phyloP scores from a whole-genome alignment of 805 yeast genomes.

The Isabelozyma rhagii region DNA sequence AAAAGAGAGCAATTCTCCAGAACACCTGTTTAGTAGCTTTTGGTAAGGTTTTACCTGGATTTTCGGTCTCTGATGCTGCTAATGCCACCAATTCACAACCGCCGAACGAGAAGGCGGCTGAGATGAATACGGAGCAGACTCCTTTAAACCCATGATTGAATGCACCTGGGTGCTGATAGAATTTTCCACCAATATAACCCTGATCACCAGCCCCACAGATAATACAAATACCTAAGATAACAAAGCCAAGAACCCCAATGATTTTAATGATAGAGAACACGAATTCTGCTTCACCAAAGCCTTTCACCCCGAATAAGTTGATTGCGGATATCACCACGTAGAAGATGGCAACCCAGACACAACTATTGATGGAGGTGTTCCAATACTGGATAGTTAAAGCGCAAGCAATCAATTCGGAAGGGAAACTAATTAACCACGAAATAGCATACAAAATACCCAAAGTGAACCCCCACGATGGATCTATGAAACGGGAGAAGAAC shows the following conservation, averaged over 20 bases:
- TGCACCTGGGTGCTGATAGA: slow-evolving; percentile 32
- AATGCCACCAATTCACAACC: slow-evolving; percentile 38
- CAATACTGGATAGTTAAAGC: slow-evolving; percentile 35
- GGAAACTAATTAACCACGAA: slow-evolving; percentile 36
- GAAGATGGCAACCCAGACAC: slow-evolving; percentile 35
- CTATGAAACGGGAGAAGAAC: slow-evolving; percentile 35
- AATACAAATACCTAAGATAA: slow-evolving; percentile 31
- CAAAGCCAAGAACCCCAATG: slow-evolving; percentile 34
- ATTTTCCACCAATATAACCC: slow-evolving; percentile 30
- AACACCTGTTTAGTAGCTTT: slow-evolving; percentile 42
- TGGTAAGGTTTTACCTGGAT: slow-evolving; percentile 39
- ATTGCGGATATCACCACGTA: slow-evolving; percentile 25
- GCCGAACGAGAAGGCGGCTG: slow-evolving; percentile 36
- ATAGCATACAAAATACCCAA: slow-evolving; percentile 38
- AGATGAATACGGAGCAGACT: slow-evolving; percentile 34
- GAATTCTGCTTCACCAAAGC: slow-evolving; percentile 38
- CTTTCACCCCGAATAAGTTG: slow-evolving; percentile 34
- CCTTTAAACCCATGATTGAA: slow-evolving; percentile 39
- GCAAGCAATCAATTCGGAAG: slow-evolving; percentile 37
- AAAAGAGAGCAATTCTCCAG: slow-evolving; percentile 42
- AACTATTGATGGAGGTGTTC: slow-evolving; percentile 32
- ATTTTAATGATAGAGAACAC: slow-evolving; percentile 28
- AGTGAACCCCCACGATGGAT: slow-evolving; percentile 39
- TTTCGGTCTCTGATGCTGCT: slow-evolving; percentile 36
- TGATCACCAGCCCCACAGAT: slow-evolving; percentile 40